These are phyloP conservation scores for Gastrolobium bilobum DNA, from an alignment of 306 rosid species.

Conservation along the genomic window DNA sequence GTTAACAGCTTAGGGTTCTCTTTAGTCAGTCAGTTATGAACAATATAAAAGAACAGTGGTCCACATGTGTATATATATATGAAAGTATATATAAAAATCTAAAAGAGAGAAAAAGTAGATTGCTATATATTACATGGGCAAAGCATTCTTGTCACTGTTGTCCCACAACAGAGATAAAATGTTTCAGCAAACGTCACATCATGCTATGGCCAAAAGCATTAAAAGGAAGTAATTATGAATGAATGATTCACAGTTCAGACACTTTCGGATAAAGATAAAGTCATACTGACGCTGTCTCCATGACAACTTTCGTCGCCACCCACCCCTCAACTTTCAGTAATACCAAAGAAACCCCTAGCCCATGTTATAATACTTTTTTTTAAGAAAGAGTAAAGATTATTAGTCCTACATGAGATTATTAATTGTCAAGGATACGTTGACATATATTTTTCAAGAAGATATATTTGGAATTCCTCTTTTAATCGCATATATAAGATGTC, in stretches of 20 bases:
- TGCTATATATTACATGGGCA: conserved; percentile 48
- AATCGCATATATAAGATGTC: neutral
- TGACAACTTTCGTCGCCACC: conserved; percentile 48
- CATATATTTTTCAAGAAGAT: neutral
- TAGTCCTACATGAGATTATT: neutral
- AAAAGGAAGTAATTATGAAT: conserved; percentile 83
- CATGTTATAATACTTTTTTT: neutral
- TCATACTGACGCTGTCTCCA: conserved; percentile 55
- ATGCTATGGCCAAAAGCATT: conserved; percentile 55
- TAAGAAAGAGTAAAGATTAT: neutral
- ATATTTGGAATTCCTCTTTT: too few species aligned
- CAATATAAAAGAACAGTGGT: conserved; percentile 46
- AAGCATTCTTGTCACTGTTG: conserved; percentile 54
- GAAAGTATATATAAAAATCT: neutral
- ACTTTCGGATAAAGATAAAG: conserved; percentile 67
- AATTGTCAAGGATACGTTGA: neutral
- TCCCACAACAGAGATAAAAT: conserved; percentile 58
- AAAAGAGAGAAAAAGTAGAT: conserved; percentile 27
- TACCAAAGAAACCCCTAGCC: neutral
- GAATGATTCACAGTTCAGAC: conserved; percentile 83
- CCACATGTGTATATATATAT: conserved; percentile 32
- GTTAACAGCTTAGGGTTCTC: conserved; percentile 45
- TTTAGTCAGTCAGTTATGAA: conserved; percentile 37
- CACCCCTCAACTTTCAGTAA: conserved; percentile 43
- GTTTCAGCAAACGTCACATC: conserved; percentile 70